These are phyloP conservation scores for barrel medic (Medicago truncatula) DNA, from an alignment of 306 rosid species.

Conservation along the genomic window MtrunA17r5.0-ANR NC_053042.1:40238501-40239000, in stretches of 20 bases:
- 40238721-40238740: slow-evolving; percentile 71
- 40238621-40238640: slow-evolving; percentile 72
- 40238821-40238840: slow-evolving; percentile 85
- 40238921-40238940: slow-evolving; percentile 56
- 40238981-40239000: slow-evolving; percentile 66
- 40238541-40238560: slow-evolving; percentile 76
- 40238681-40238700: slow-evolving; percentile 86
- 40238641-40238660: slow-evolving; percentile 97
- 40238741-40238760: slow-evolving; percentile 58
- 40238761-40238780: slow-evolving; percentile 46
- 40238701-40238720: slow-evolving; percentile 76
- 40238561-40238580: slow-evolving; percentile 98
- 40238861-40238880: slow-evolving; percentile 69
- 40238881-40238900: slow-evolving; percentile 70
- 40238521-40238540: slow-evolving; percentile 79
- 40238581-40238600: slow-evolving; percentile 89
- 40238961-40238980: slow-evolving; percentile 77
- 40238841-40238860: slow-evolving; percentile 57
- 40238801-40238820: slow-evolving; percentile 79
- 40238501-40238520: slow-evolving; percentile 75
- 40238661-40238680: slow-evolving; percentile 90
- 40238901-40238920: slow-evolving; percentile 83
- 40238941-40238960: slow-evolving; percentile 96
- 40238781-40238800: slow-evolving; percentile 68
- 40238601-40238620: slow-evolving; percentile 80